Conservation (phyloP, 768 basidiomycete species). For the Auricularia sp. region DNA sequence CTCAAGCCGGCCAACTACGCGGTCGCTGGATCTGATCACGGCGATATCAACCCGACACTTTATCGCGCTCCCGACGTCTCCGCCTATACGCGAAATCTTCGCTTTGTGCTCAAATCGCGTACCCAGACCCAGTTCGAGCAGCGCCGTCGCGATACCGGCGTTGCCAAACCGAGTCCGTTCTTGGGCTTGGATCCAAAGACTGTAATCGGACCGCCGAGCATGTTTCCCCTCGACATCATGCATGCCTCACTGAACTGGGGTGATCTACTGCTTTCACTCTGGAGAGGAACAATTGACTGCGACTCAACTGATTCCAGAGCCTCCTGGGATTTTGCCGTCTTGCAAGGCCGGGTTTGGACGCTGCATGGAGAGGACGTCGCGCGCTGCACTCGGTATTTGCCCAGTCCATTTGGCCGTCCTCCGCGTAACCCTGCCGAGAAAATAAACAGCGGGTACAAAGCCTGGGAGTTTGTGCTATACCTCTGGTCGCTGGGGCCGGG, state of each 20-base stretch:
- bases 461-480: constrained; percentile 17
- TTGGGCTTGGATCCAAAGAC: constrained; percentile 8
- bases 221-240: constrained; percentile 9
- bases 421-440: constrained; percentile 34
- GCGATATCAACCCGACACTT: not conserved
- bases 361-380: constrained; percentile 27
- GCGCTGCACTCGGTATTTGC: constrained; percentile 23
- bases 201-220: constrained; percentile 7
- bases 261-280: constrained; percentile 13
- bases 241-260: constrained; percentile 17
- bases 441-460: constrained; percentile 24
- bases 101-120: not conserved
- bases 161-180: constrained; percentile 5
- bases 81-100: not conserved
- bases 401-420: constrained; percentile 31
- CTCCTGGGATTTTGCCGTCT: constrained; percentile 25
- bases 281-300: constrained; percentile 11
- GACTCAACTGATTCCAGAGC: not conserved
- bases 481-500: constrained; percentile 25
- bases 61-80: not conserved
- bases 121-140: not conserved
- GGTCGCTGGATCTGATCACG: constrained; percentile 1
- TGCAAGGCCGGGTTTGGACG: constrained; percentile 25
- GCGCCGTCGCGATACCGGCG: not conserved
- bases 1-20: constrained; percentile 1